Evolutionary conservation across 345 rosid genomes (phyloP), one percentile per base, ranked within the genome.

Genomic region (Conringia planisiliqua): DNA sequence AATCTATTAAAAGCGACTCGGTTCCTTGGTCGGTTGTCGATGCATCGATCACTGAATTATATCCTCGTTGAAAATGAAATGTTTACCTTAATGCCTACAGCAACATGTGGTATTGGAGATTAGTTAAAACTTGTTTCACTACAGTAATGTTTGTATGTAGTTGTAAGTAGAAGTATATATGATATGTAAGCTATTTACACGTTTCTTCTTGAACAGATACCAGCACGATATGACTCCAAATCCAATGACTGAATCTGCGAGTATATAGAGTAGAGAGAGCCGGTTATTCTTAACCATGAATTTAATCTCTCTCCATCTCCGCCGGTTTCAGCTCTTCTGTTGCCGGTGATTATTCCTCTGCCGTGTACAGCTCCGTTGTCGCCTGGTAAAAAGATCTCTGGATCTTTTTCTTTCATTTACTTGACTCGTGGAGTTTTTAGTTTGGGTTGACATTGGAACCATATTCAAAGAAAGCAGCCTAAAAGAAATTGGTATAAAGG

Each of bases 51-150:
- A 35, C 43, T 5, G 44, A 59, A 10, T 11, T 59, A 59, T 59
- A 59, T 59, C 44, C 89, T 51, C 85, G 27, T 35, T 36, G 44
- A 33, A 59, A 39, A 59, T 8, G n/a, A 59, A 18, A 12, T 59
- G 13, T 18, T 48, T 18, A 42, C 54, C 18, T 48, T 7, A 7
- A 9, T 48, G 44, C 29, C 13, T 18, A 47, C 18, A 18, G 12
- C 54, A 9, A 47, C 54, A 18, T 47, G 7, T n/a, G 43, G 29
- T 22, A 4, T 51, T 22, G 56, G 56, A 51, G 29, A 14, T 52
- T 5, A 24, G 3, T 5, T 24, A 24, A 51, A 51, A 22, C 33
- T 52, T 52, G 4, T 52, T 52, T 26, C 7, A 9, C 3, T 5
- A 16, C 26, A 11, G 57, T 24, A 52, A 24, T 52, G 57, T 52